A percentile compares a stretch with the other conserved stretches of the same genome.
Conservation (phyloP, 352 stramenopile species). For the Pythium graminicola region DNA sequence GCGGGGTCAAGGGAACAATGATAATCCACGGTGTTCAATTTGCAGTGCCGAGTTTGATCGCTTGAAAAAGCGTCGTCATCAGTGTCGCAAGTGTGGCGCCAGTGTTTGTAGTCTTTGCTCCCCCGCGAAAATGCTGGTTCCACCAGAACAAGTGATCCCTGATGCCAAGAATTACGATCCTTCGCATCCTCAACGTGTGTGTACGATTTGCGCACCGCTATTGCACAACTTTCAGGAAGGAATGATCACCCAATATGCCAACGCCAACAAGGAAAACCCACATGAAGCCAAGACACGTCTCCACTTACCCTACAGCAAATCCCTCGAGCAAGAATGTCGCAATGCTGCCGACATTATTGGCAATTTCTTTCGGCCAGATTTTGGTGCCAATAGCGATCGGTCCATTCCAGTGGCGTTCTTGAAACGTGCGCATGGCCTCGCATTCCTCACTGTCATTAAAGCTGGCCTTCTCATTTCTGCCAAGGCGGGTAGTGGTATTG, state of each 20-base stretch:
- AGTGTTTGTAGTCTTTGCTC: conserved; percentile 66
- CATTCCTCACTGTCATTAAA: conserved; percentile 83
- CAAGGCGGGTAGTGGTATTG: conserved; percentile 80
- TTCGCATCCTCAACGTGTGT: conserved; percentile 68
- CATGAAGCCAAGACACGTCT: conserved; percentile 64
- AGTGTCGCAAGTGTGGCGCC: conserved; percentile 67
- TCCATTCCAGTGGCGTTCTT: conserved; percentile 77
- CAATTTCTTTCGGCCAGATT: conserved; percentile 72
- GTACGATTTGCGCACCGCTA: conserved; percentile 71
- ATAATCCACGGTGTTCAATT: conserved; percentile 66
- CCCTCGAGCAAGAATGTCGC: conserved; percentile 68
- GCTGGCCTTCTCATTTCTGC: conserved; percentile 77
- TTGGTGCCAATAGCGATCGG: conserved; percentile 62
- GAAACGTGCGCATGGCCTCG: conserved; percentile 72
- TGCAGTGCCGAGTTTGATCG: conserved; percentile 72
- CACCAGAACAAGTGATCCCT: conserved; percentile 48
- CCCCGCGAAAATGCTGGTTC: conserved; percentile 67
- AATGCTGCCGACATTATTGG: conserved; percentile 71
- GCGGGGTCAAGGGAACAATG: conserved; percentile 36
- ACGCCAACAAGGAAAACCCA: conserved; percentile 79
- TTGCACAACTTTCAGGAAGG: conserved; percentile 67
- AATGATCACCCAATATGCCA: conserved; percentile 65
- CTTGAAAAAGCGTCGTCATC: conserved; percentile 59
- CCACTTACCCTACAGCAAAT: conserved; percentile 66
- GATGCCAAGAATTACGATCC: conserved; percentile 66